Evolutionary conservation across 768 basidiomycete genomes (phyloP), one percentile per base, ranked within the genome.

Genomic region (Hericium alpestre): DNA sequence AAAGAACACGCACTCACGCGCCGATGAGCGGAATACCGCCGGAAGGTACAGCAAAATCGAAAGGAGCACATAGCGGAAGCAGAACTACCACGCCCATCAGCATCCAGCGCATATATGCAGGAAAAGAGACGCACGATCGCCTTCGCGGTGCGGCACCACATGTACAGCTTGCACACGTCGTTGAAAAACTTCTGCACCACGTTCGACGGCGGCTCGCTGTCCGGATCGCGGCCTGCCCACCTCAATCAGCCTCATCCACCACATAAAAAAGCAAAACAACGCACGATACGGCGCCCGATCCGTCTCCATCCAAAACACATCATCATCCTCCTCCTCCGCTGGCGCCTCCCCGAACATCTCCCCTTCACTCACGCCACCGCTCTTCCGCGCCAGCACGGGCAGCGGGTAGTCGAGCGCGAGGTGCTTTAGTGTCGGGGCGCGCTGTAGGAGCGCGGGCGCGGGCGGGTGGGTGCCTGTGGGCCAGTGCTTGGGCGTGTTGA

Each of bases 351-450:
- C 69, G 22, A 69, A 66, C 27, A 61, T 61, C 27, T 51, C 41
- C 23, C 58, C 49, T 54, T 71, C 58, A 51, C 66, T 56, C 48
- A 68, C 65, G 10, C 64, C 67, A 5, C 54, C 53, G 39, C 65
- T 64, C 56, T 70, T 20, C 27, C 49, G 22, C 23, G 10, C 66
- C 1, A 59, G 59, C 9, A 72, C 60, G 1, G 89, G 88, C 11
- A 89, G 71, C 0, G 87, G 89, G 7, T 67, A 74, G 69, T 90
- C 87, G 49, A 90, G 75, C 1, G 87, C 86, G 39, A 90, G 78
- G 65, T 86, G 84, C n/a, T 73, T 75, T 7, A 90, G 73, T 38
- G 73, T 70, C 16, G 84, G 84, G 32, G 74, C 79, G 38, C 70
- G 72, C 41, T 66, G 64, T 16, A 87, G 71, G 16, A 86, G 51